phyloP scores from a whole-genome alignment of 2,329 filamentous ascomycete genomes.

The Pseudovirgaria hyperparasitica region DNA sequence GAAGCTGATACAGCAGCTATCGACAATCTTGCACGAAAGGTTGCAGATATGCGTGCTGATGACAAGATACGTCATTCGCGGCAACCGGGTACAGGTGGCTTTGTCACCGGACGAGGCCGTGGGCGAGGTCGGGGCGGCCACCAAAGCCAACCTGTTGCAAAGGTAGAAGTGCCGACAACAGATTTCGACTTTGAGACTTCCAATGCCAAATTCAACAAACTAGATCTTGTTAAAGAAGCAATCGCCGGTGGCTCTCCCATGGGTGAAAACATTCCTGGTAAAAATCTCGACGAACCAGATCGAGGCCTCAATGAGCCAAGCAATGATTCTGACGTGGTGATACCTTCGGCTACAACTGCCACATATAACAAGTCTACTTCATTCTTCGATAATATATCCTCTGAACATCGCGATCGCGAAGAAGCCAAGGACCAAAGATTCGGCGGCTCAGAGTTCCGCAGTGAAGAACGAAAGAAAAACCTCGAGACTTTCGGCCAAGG shows the following conservation, averaged over 20 bases:
- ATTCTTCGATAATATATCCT: slow-evolving; percentile 98
- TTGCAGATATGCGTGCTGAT: slow-evolving; percentile 64
- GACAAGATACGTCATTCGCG: slow-evolving; percentile 36
- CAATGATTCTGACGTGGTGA: slow-evolving; percentile 29
- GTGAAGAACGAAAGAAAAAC: slow-evolving; percentile 88
- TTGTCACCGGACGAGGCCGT: slow-evolving; percentile 27
- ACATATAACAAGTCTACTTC: slow-evolving; percentile 80
- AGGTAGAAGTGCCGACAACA: slow-evolving; percentile 76
- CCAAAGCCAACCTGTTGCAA: slow-evolving; percentile 37
- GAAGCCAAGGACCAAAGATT: slow-evolving; percentile 51
- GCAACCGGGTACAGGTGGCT: slow-evolving; percentile 32
- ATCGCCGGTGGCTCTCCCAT: slow-evolving; percentile 63
- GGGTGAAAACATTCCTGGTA: slow-evolving; percentile 30
- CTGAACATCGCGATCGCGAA: slow-evolving; percentile 78
- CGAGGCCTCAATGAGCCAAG: slow-evolving; percentile 10
- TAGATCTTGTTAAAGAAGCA: slow-evolving; percentile 78
- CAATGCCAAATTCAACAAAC: slow-evolving; percentile 83
- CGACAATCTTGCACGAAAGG: slow-evolving; percentile 62
- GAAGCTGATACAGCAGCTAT: slow-evolving; percentile 34
- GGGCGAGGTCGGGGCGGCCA: slow-evolving; percentile 36
- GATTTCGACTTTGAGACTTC: slow-evolving; percentile 86
- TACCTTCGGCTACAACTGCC: slow-evolving; percentile 29
- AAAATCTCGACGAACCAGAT: not conserved
- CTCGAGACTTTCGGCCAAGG: slow-evolving; percentile 97
- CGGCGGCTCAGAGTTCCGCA: slow-evolving; percentile 79